Conservation (phyloP, 2,329 filamentous ascomycete genomes). For the Penicillium sp. region DNA sequence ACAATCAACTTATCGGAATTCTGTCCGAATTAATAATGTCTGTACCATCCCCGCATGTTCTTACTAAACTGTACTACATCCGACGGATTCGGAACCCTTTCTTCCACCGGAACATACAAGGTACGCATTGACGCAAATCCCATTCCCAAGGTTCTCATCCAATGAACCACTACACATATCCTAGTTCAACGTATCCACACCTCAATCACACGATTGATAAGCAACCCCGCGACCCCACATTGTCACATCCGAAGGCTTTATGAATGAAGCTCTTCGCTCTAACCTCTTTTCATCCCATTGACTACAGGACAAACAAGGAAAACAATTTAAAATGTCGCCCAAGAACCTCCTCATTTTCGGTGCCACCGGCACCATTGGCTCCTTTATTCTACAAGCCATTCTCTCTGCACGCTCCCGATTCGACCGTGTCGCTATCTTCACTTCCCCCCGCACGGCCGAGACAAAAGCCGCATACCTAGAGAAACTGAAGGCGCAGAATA, state of each 20-base stretch:
- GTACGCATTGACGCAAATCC: background rate
- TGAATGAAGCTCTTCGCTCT: background rate
- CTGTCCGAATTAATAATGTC: too few relatives aligned
- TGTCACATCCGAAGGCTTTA: background rate
- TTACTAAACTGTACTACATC: background rate
- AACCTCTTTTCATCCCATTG: background rate
- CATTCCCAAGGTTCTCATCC: background rate
- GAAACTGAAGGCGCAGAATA: conserved; percentile 46
- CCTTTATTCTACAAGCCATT: conserved; percentile 53
- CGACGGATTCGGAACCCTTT: background rate
- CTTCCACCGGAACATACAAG: background rate
- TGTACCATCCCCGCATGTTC: too few relatives aligned
- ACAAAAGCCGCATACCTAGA: conserved; percentile 54
- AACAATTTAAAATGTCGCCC: conserved; percentile 10
- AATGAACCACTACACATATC: background rate
- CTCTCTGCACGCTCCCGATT: conserved; percentile 49
- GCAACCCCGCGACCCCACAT: conserved; percentile 15
- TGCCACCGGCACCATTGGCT: conserved; percentile 52
- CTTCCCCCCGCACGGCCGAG: conserved; percentile 53
- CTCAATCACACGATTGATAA: conserved; percentile 13
- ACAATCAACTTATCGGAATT: too few relatives aligned
- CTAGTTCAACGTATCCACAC: background rate
- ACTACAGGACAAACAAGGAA: background rate
- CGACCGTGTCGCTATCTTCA: conserved; percentile 57
- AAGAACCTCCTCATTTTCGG: conserved; percentile 54